phyloP scores from a whole-genome alignment of 345 rosid genomes.

The Camelina hispida region DNA sequence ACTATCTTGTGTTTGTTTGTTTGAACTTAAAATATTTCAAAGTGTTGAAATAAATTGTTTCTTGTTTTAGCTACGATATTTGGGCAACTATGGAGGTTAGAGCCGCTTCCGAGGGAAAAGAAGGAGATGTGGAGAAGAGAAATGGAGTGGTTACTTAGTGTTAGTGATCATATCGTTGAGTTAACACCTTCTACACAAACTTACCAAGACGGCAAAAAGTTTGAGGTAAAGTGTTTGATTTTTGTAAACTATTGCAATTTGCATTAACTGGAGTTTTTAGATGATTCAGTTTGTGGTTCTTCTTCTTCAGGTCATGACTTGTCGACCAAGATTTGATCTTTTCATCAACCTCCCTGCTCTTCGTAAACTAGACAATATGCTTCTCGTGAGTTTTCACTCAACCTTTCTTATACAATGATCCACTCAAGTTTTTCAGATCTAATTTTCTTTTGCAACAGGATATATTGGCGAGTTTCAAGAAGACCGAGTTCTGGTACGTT shows the following conservation, averaged over 20 bases:
- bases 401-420: not conserved
- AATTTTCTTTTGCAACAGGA: constrained; percentile 56
- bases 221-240: constrained; percentile 60
- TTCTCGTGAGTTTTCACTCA: constrained; percentile 66
- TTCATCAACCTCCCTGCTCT: constrained; percentile 91
- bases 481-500: constrained; percentile 90
- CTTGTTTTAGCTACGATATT: constrained; percentile 68
- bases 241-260: not conserved
- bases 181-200: constrained; percentile 91
- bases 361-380: constrained; percentile 88
- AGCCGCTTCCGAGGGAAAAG: constrained; percentile 73
- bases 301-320: constrained; percentile 81
- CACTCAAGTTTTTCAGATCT: not conserved
- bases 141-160: constrained; percentile 86
- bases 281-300: not conserved
- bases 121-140: constrained; percentile 95
- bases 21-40: not conserved
- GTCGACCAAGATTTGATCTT: constrained; percentile 87
- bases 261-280: not conserved
- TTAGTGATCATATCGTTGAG: constrained; percentile 90
- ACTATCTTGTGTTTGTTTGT: not conserved
- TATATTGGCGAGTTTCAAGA: constrained; percentile 68
- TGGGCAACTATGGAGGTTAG: constrained; percentile 96
- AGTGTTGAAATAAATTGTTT: not conserved
- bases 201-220: constrained; percentile 83